Percentiles rank a stretch among this genome's conserved stretches.
Conservation (phyloP, 305 asterid genomes). For the Fraxinus nigra region DNA sequence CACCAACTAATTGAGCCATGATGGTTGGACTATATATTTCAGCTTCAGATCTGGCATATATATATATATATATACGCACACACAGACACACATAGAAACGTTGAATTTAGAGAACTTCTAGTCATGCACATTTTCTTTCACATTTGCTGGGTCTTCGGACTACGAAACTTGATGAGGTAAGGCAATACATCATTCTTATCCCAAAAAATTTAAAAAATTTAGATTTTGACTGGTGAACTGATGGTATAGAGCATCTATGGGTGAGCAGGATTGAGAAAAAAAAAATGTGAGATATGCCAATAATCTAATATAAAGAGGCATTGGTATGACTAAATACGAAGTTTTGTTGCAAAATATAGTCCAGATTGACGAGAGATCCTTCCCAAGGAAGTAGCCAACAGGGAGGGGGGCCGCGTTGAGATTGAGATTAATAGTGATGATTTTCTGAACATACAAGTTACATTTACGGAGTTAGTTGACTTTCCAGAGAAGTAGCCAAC, state of each 20-base stretch:
- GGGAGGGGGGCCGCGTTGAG: background rate
- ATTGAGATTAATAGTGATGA: background rate
- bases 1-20: constrained; percentile 51
- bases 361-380: background rate
- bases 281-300: background rate
- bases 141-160: background rate
- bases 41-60: constrained; percentile 1
- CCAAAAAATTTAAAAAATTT: background rate
- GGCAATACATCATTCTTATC: constrained; percentile 25
- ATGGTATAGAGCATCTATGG: background rate
- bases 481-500: background rate
- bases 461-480: background rate
- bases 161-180: constrained; percentile 23
- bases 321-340: background rate
- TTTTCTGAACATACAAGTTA: background rate
- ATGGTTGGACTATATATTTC: background rate
- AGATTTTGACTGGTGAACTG: background rate
- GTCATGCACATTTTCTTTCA: background rate
- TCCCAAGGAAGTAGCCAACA: background rate
- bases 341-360: background rate
- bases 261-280: background rate
- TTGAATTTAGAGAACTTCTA: background rate
- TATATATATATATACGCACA: background rate
- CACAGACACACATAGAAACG: background rate
- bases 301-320: background rate